A percentile compares a stretch with the other conserved stretches of the same genome.
phyloP scores from a whole-genome alignment of 2,329 filamentous ascomycete genomes.

The Epichloe scottii region DNA sequence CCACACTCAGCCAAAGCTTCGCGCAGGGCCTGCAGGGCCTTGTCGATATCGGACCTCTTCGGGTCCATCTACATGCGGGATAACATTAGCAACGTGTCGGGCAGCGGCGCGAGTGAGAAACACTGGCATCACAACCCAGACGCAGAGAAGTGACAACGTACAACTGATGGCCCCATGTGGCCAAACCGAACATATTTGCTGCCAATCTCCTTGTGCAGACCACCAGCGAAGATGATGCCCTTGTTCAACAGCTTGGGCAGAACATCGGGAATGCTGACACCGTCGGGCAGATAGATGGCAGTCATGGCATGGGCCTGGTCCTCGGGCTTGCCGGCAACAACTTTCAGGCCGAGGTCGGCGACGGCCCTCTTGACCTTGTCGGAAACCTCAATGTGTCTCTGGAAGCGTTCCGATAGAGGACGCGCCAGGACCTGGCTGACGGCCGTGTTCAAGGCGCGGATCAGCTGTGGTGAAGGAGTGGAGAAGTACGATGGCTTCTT shows the following conservation, averaged over 20 bases:
- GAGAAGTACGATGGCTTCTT: constrained; percentile 98
- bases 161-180: constrained; percentile 91
- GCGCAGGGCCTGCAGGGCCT: constrained; percentile 67
- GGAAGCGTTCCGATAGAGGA: constrained; percentile 73
- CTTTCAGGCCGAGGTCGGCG: constrained; percentile 68
- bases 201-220: constrained; percentile 91
- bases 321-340: constrained; percentile 72
- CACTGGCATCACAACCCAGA: neutral
- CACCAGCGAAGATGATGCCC: constrained; percentile 87
- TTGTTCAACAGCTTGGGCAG: constrained; percentile 75
- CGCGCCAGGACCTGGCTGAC: constrained; percentile 74
- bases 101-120: neutral
- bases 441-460: constrained; percentile 84
- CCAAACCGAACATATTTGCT: constrained; percentile 90
- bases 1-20: constrained; percentile 64
- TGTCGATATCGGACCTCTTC: constrained; percentile 67
- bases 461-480: constrained; percentile 85
- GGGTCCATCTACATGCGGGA: constrained; percentile 50
- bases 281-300: constrained; percentile 86
- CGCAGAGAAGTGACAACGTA: constrained; percentile 27
- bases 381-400: constrained; percentile 64
- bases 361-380: constrained; percentile 80
- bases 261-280: constrained; percentile 66
- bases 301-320: constrained; percentile 98
- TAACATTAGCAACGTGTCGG: neutral